These are phyloP conservation scores for Candida insectalens DNA, from an alignment of 805 yeast species.

Conservation along the genomic window DNA sequence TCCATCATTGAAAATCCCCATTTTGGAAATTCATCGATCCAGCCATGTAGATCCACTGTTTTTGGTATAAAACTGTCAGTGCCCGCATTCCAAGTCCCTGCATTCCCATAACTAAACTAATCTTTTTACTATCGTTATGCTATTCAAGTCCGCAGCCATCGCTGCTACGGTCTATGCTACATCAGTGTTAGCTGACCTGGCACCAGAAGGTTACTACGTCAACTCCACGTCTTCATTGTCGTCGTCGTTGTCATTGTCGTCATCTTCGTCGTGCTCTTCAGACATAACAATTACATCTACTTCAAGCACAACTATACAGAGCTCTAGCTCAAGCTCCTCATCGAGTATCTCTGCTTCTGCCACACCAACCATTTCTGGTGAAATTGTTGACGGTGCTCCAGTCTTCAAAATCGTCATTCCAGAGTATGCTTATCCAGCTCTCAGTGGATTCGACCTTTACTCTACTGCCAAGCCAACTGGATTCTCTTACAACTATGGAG, in stretches of 20 bases:
- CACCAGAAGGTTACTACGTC: too few species aligned
- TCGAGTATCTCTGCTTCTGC: constrained; percentile 2
- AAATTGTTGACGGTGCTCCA: constrained; percentile 1
- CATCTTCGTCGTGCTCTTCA: constrained; percentile 1
- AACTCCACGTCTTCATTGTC: too few species aligned
- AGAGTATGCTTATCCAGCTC: neutral
- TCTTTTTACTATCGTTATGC: too few species aligned
- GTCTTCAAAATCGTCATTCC: constrained; percentile 2
- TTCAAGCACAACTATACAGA: constrained; percentile 2
- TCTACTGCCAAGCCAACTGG: neutral
- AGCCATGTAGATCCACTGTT: too few species aligned
- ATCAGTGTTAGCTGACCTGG: too few species aligned
- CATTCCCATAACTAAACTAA: too few species aligned
- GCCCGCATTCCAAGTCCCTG: too few species aligned
- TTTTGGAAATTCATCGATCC: too few species aligned
- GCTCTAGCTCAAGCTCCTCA: constrained; percentile 1
- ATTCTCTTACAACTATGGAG: neutral
- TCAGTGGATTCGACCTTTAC: constrained; percentile 1
- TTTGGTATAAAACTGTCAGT: too few species aligned
- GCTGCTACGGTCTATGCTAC: too few species aligned
- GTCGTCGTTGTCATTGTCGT: neutral
- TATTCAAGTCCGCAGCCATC: too few species aligned
- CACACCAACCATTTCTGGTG: constrained; percentile 3
- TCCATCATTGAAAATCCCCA: too few species aligned
- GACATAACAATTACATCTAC: constrained; percentile 1